Conservation (phyloP, 371 early-diverging fungal species). For the Mucor saturninus region DNA sequence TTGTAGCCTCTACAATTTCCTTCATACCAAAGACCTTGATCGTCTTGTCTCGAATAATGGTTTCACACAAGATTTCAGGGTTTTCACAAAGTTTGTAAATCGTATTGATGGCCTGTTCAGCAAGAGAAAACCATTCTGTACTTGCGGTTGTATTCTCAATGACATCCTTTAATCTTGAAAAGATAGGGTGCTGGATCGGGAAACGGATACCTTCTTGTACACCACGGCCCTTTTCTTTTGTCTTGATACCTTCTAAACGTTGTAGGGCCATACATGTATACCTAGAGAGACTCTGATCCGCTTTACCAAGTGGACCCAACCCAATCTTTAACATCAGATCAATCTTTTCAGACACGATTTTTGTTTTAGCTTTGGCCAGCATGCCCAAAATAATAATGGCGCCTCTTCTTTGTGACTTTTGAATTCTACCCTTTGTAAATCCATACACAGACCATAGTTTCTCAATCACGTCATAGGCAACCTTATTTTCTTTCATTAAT, state of each 20-base stretch:
- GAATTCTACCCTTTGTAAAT: conserved; percentile 66
- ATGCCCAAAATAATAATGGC: conserved; percentile 92
- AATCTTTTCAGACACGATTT: conserved; percentile 80
- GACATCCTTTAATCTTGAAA: conserved; percentile 64
- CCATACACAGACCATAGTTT: conserved; percentile 89
- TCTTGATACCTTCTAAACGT: conserved; percentile 61
- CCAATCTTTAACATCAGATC: conserved; percentile 86
- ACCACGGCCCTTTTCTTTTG: conserved; percentile 58
- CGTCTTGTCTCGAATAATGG: conserved; percentile 73
- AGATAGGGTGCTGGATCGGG: conserved; percentile 76
- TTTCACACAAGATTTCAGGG: conserved; percentile 81
- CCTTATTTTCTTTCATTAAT: conserved; percentile 65
- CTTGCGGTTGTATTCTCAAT: conserved; percentile 65
- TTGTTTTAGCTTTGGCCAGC: conserved; percentile 84
- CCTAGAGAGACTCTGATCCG: conserved; percentile 77
- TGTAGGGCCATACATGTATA: conserved; percentile 93
- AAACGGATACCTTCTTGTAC: conserved; percentile 70
- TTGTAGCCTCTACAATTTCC: conserved; percentile 5
- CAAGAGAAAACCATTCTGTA: conserved; percentile 84
- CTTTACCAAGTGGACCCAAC: conserved; percentile 81
- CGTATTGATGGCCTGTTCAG: conserved; percentile 92
- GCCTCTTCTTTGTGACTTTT: conserved; percentile 80
- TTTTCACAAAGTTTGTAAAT: conserved; percentile 87
- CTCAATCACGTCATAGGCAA: conserved; percentile 74
- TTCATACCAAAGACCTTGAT: conserved; percentile 53